These are phyloP conservation scores for Galerina marginata DNA, from an alignment of 768 basidiomycete genomes.

Conservation along the genomic window DNA sequence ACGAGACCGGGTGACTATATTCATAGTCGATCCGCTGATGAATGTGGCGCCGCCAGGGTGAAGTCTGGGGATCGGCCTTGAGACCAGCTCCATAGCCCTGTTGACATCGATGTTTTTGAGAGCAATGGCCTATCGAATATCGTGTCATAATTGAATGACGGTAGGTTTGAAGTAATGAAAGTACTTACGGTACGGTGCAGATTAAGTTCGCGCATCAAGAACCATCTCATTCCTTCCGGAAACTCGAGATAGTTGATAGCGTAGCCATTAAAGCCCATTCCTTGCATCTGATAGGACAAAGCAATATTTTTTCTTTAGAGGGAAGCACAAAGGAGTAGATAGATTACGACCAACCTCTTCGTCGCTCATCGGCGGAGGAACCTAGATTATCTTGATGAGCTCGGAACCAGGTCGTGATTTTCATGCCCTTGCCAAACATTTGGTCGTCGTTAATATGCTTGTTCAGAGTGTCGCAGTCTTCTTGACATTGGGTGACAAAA, in stretches of 20 bases:
- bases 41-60: slow-evolving; percentile 62
- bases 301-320: neutral
- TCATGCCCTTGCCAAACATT: slow-evolving; percentile 55
- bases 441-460: slow-evolving; percentile 67
- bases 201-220: slow-evolving; percentile 62
- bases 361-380: slow-evolving; percentile 57
- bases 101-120: slow-evolving; percentile 55
- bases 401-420: slow-evolving; percentile 74
- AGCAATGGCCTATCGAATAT: slow-evolving; percentile 56
- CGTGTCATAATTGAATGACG: neutral
- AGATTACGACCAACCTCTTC: slow-evolving; percentile 56
- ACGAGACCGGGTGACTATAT: slow-evolving; percentile 65
- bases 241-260: slow-evolving; percentile 83
- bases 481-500: slow-evolving; percentile 82
- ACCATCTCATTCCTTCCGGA: slow-evolving; percentile 77
- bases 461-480: slow-evolving; percentile 80
- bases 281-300: slow-evolving; percentile 51
- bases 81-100: slow-evolving; percentile 63
- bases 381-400: slow-evolving; percentile 38
- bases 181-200: slow-evolving; percentile 75
- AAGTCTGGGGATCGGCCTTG: slow-evolving; percentile 42
- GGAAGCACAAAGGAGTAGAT: neutral
- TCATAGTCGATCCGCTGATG: slow-evolving; percentile 62
- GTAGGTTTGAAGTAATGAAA: neutral
- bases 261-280: slow-evolving; percentile 78